phyloP scores from a whole-genome alignment of 2,329 filamentous ascomycete species.

The Aotearoamyces nothofagi region DNA sequence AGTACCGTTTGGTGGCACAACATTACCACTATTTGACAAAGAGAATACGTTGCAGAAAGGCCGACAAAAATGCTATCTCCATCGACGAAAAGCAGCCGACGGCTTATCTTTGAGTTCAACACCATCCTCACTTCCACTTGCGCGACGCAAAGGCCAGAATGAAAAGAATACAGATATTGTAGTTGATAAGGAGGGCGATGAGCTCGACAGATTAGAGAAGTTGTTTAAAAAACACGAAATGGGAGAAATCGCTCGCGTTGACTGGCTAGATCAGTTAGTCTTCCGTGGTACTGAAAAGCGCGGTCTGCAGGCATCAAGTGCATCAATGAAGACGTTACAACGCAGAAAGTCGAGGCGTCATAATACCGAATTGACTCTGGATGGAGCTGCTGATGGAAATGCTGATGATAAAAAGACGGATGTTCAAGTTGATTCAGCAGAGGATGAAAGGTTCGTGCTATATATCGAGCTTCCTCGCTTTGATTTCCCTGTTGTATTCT shows the following conservation, averaged over 20 bases:
- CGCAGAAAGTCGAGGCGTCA: slow-evolving; percentile 23
- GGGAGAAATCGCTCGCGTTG: slow-evolving; percentile 83
- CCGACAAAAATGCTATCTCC: slow-evolving; percentile 76
- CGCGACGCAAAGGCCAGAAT: slow-evolving; percentile 32
- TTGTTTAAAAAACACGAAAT: slow-evolving; percentile 97
- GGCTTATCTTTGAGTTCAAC: slow-evolving; percentile 70
- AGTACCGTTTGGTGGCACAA: slow-evolving; percentile 88
- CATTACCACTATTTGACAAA: slow-evolving; percentile 77
- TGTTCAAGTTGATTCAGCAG: slow-evolving; percentile 15
- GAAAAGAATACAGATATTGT: slow-evolving; percentile 28
- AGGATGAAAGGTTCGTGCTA: slow-evolving; percentile 57
- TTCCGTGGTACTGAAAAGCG: slow-evolving; percentile 80
- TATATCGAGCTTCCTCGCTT: slow-evolving; percentile 89
- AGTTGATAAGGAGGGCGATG: slow-evolving; percentile 59
- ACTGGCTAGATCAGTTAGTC: slow-evolving; percentile 91
- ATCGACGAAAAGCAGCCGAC: slow-evolving; percentile 72
- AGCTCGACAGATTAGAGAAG: slow-evolving; percentile 77
- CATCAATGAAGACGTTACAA: slow-evolving; percentile 43
- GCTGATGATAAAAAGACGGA: slow-evolving; percentile 24
- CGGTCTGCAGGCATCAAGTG: slow-evolving; percentile 46
- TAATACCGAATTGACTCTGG: slow-evolving; percentile 20
- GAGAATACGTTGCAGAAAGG: slow-evolving; percentile 88
- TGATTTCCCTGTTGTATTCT: slow-evolving; percentile 90
- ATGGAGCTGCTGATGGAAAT: slow-evolving; percentile 15
- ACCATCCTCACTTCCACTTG: slow-evolving; percentile 48